phyloP scores from a whole-genome alignment of 2,329 filamentous ascomycete species.

The Cytospora piceae region DNA sequence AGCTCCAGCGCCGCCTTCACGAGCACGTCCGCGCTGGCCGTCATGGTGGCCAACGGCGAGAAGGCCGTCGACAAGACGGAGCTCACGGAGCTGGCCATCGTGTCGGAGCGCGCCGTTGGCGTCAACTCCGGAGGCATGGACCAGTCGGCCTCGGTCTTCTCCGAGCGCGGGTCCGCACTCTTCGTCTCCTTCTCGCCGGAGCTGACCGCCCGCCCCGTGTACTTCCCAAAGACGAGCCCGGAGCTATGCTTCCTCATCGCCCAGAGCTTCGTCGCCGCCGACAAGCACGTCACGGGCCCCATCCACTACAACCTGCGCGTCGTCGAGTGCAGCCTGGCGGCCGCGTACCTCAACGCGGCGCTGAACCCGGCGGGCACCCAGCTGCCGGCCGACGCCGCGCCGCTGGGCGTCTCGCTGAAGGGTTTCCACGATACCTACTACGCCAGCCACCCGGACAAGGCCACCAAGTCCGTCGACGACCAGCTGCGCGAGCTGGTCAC shows the following conservation, averaged over 20 bases:
- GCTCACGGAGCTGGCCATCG: conserved; percentile 88
- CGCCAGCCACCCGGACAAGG: conserved; percentile 51
- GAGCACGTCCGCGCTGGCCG: conserved; percentile 84
- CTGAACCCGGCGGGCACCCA: conserved; percentile 59
- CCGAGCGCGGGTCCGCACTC: conserved; percentile 80
- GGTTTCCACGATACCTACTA: conserved; percentile 89
- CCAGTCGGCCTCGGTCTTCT: conserved; percentile 94
- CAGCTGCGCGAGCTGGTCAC: conserved; percentile 76
- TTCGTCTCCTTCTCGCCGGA: conserved; percentile 87
- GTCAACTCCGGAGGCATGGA: conserved; percentile 99
- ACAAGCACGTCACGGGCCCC: conserved; percentile 92
- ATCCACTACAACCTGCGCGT: conserved; percentile 97
- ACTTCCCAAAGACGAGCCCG: conserved; percentile 79
- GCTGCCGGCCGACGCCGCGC: conserved; percentile 78
- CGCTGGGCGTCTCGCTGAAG: conserved; percentile 79
- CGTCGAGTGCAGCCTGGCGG: conserved; percentile 91
- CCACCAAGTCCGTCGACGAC: conserved; percentile 48
- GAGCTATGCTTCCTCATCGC: conserved; percentile 92
- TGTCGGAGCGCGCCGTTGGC: conserved; percentile 90
- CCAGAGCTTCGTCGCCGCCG: conserved; percentile 89
- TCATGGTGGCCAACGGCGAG: conserved; percentile 84
- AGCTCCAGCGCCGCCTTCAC: conserved; percentile 95
- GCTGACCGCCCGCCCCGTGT: conserved; percentile 75
- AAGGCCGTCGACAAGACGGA: conserved; percentile 84
- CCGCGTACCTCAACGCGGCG: conserved; percentile 65